Evolutionary conservation across 352 stramenopile genomes (phyloP).

Genomic region (Pythium pyrilobum): DNA sequence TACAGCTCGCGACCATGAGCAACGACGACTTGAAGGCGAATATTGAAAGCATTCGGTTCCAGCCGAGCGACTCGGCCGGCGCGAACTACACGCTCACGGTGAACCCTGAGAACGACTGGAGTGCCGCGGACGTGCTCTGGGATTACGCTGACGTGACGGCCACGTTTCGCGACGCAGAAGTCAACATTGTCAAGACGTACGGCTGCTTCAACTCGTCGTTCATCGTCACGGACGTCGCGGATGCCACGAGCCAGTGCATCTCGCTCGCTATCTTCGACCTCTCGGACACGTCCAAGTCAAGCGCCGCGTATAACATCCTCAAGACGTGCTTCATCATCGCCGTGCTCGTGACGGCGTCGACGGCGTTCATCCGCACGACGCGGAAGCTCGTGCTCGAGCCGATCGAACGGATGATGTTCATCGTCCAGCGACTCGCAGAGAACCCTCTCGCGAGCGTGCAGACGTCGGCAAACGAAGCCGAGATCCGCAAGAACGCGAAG

Average conservation of each 20-base stretch:
- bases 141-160: slow-evolving; percentile 35
- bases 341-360: slow-evolving; percentile 72
- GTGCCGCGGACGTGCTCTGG: slow-evolving; percentile 21
- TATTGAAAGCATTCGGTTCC: slow-evolving; percentile 43
- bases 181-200: slow-evolving; percentile 76
- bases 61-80: slow-evolving; percentile 27
- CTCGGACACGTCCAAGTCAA: slow-evolving; percentile 32
- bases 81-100: slow-evolving; percentile 40
- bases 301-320: slow-evolving; percentile 77
- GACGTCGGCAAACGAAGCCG: slow-evolving; percentile 44
- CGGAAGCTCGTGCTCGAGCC: slow-evolving; percentile 83
- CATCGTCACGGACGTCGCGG: slow-evolving; percentile 40
- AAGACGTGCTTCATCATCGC: slow-evolving; percentile 88
- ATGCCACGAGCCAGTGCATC: slow-evolving; percentile 49
- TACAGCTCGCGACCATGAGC: slow-evolving; percentile 55
- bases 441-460: slow-evolving; percentile 87
- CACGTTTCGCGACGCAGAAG: slow-evolving; percentile 43
- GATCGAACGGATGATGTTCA: slow-evolving; percentile 90
- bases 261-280: slow-evolving; percentile 86
- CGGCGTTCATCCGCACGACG: slow-evolving; percentile 78
- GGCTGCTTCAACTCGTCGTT: slow-evolving; percentile 70
- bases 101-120: slow-evolving; percentile 65
- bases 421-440: slow-evolving; percentile 84
- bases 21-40: slow-evolving; percentile 25
- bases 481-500: slow-evolving; percentile 73